phyloP scores from a whole-genome alignment of 2,329 filamentous ascomycete genomes.

The Epichloe sp. region DNA sequence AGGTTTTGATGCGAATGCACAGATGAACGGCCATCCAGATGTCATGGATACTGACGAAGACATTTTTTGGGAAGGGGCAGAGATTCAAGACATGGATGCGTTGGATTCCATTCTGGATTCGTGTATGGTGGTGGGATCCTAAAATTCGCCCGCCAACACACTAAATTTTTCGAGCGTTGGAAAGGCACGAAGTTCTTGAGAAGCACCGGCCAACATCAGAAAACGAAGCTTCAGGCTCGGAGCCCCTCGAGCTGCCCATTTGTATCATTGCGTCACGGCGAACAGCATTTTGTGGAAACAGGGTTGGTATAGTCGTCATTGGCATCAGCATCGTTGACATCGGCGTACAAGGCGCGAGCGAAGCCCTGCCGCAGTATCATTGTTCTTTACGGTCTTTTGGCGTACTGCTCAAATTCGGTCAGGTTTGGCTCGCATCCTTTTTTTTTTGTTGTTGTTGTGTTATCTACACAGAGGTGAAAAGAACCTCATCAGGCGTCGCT shows the following conservation, averaged over 20 bases:
- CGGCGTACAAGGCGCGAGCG: background rate
- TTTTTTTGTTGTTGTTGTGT: background rate
- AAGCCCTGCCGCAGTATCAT: background rate
- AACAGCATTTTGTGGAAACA: background rate
- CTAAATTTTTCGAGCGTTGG: background rate
- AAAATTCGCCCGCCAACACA: background rate
- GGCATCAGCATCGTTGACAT: constrained; percentile 3
- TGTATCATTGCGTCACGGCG: constrained; percentile 1
- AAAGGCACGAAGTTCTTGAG: background rate
- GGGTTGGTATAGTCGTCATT: background rate
- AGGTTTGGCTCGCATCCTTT: background rate
- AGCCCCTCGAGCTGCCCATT: background rate
- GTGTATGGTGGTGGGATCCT: constrained; percentile 34
- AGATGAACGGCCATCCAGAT: constrained; percentile 38
- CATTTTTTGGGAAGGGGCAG: constrained; percentile 49
- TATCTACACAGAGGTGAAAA: background rate
- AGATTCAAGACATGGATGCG: constrained; percentile 34
- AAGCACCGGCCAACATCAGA: background rate
- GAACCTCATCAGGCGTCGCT: constrained; percentile 1
- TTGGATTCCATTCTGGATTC: constrained; percentile 46
- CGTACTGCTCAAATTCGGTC: background rate
- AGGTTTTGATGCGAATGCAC: constrained; percentile 12
- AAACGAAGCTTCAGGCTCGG: background rate
- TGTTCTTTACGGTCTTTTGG: background rate
- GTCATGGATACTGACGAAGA: constrained; percentile 49